Base-by-base conservation (phyloP, 495 filamentous ascomycete species). In the Penicillium manginii region DNA sequence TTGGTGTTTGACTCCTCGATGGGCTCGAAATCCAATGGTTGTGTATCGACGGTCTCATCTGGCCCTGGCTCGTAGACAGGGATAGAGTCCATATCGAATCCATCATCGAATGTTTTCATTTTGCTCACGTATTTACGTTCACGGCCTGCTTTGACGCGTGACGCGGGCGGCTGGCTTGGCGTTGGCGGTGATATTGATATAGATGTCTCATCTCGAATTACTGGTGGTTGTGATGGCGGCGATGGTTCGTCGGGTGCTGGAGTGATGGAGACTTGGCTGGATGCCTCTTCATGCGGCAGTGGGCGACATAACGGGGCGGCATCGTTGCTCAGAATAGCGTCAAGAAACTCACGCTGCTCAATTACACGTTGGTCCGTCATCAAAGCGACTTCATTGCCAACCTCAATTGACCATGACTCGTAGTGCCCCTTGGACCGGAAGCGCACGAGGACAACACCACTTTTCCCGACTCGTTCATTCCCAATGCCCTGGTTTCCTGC, bases 331-430 rank as follows among this genome's bases (percentile, higher is more conserved):
- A 98, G 71, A 48, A 98, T 97, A 3, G 90, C 90, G 73, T 96
- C 92, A 9, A 98, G 80, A 59, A 98, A 97, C 60, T 97, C 93
- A 49, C 88, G 91, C 70, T 97, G 94, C 54, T 93, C 87, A 48
- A 97, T 87, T 19, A 93, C 85, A 4, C 91, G 85, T 64, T 93
- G 91, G 55, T 91, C 89, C 15, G 93, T 83, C 45, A 80, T 78
- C 26, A 85, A 63, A 6, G 91, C 88, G 43, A 93, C 83, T 4
- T 85, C 73, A 22, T 81, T 84, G 55, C 84, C 77, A 61, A 96
- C 83, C 19, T 88, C 74, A 45, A 81, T 80, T 15, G 81, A 88
- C 92, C 92, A 97, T 3, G 86, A 80, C 51, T 83, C 80, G 50
- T 82, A 78, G 4, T 78, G 68, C 7, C 83, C 83, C 57, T 88